Evolutionary conservation across 164 flowering plant species (phyloP).

Genomic region (Nelumbo lutea): DNA sequence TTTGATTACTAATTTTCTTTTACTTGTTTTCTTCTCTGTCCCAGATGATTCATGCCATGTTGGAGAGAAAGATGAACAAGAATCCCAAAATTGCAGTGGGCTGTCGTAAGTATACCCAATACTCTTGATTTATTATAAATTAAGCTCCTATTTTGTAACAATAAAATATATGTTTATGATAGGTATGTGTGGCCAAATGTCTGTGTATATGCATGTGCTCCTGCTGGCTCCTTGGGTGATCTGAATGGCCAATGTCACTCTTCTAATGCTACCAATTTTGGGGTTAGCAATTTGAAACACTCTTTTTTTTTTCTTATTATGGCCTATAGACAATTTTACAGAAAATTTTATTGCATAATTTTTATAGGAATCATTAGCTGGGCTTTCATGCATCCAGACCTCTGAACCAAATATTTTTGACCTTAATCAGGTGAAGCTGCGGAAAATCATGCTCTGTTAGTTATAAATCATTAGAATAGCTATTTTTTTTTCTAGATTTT

Average conservation of each 20-base stretch:
- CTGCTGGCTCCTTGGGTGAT: background rate
- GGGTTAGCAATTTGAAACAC: background rate
- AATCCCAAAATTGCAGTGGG: background rate
- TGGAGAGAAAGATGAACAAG: background rate
- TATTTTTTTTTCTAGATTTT: background rate
- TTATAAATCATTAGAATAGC: background rate
- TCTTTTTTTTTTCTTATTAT: background rate
- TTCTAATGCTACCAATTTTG: background rate
- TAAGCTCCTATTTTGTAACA: background rate
- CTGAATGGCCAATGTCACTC: background rate
- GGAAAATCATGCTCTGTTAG: background rate
- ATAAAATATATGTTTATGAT: background rate
- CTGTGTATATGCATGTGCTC: background rate
- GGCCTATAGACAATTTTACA: background rate
- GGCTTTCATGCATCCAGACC: slow-evolving; percentile 2
- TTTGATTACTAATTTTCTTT: background rate
- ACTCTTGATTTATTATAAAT: background rate
- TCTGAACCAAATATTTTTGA: slow-evolving; percentile 3
- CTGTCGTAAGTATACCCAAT: background rate
- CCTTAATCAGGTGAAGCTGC: slow-evolving; percentile 3
- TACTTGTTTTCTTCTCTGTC: background rate
- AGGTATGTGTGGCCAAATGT: background rate
- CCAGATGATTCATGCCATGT: background rate
- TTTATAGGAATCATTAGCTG: background rate
- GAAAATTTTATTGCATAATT: background rate